phyloP scores from a whole-genome alignment of 2,329 filamentous ascomycete species.

The Botrytis fabae region DNA sequence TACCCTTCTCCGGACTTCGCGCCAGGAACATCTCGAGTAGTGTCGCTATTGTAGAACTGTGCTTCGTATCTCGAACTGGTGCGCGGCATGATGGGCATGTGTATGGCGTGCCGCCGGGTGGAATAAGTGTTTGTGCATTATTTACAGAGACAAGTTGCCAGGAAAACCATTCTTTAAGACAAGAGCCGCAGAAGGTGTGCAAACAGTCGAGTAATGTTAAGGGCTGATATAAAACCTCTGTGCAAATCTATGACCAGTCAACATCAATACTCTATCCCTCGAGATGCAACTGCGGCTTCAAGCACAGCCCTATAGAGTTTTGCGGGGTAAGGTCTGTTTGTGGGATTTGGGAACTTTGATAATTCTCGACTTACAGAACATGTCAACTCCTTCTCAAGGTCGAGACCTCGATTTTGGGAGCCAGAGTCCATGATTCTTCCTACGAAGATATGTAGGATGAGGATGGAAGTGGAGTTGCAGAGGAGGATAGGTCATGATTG shows the following conservation, averaged over 20 bases:
- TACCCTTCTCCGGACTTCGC: conserved; percentile 74
- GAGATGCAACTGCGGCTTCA: conserved; percentile 2
- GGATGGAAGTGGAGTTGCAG: conserved; percentile 19
- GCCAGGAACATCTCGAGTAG: conserved; percentile 84
- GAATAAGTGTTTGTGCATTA: conserved; percentile 33
- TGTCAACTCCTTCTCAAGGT: conserved; percentile 90
- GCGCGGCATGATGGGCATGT: conserved; percentile 94
- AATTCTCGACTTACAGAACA: conserved; percentile 74
- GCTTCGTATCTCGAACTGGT: conserved; percentile 78
- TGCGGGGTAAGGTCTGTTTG: conserved; percentile 15
- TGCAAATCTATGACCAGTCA: conserved; percentile 72
- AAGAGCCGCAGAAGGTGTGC: conserved; percentile 94
- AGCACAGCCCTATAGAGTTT: conserved; percentile 1
- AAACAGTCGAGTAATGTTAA: conserved; percentile 90
- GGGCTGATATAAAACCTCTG: conserved; percentile 88
- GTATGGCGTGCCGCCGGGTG: conserved; percentile 51
- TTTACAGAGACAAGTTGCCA: conserved; percentile 56
- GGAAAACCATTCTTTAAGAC: conserved; percentile 92
- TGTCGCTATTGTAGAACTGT: conserved; percentile 88
- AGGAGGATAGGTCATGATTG: conserved; percentile 24
- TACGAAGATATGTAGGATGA: conserved; percentile 8
- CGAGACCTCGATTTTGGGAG: conserved; percentile 54
- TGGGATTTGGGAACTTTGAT: conserved; percentile 8
- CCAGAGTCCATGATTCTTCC: conserved; percentile 47
- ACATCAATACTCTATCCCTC: not conserved